Conservation (phyloP, 768 basidiomycete genomes). For the Russula emetica region DNA sequence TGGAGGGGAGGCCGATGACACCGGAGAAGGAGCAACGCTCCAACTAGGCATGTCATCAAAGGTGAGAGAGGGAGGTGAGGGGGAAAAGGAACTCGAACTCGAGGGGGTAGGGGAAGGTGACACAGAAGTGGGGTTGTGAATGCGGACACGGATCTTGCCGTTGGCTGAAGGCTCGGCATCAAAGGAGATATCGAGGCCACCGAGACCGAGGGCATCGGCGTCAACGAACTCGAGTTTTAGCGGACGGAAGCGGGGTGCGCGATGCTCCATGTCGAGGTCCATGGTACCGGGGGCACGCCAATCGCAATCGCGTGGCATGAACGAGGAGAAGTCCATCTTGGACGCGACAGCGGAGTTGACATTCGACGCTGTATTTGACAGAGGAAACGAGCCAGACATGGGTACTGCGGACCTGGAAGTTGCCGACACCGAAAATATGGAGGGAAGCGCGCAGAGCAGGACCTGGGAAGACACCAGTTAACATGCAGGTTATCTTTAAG, state of each 20-base stretch:
- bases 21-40: conserved; percentile 28
- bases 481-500: conserved; percentile 20
- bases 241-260: conserved; percentile 34
- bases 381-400: conserved; percentile 53
- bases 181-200: conserved; percentile 67
- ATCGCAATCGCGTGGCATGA: conserved; percentile 34
- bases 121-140: conserved; percentile 45
- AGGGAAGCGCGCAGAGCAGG: conserved; percentile 71
- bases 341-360: conserved; percentile 32
- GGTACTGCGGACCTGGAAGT: conserved; percentile 44
- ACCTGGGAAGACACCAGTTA: conserved; percentile 45
- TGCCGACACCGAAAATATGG: conserved; percentile 63
- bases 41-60: conserved; percentile 25
- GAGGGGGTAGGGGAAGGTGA: conserved; percentile 42
- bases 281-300: conserved; percentile 38
- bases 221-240: conserved; percentile 59
- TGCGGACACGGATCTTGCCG: conserved; percentile 69
- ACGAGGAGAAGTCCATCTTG: conserved; percentile 35
- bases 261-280: conserved; percentile 45
- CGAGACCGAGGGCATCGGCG: conserved; percentile 47
- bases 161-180: conserved; percentile 60
- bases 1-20: conserved; percentile 25
- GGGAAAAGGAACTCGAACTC: conserved; percentile 38
- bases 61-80: conserved; percentile 30
- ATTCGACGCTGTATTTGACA: conserved; percentile 35